Evolutionary conservation across 768 basidiomycete genomes (phyloP), one percentile per base, ranked within the genome.

Genomic region (Chalciporus chontae): DNA sequence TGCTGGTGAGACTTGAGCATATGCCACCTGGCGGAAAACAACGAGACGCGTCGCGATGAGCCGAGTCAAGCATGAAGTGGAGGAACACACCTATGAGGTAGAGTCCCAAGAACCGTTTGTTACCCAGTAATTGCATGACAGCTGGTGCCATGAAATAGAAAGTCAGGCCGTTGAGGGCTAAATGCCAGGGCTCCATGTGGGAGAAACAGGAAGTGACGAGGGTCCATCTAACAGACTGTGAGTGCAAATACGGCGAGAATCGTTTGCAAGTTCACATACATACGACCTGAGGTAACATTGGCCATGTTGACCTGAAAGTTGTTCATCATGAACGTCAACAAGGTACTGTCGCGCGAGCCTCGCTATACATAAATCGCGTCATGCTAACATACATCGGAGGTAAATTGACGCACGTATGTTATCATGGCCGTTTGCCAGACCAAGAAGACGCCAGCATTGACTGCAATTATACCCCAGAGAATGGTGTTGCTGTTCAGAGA

Each of bases 91-190:
- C 81, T 61, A 84, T 77, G 48, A 92, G 69, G 64, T 93, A 93
- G n/a, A 92, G 74, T 9, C 70, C 69, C 4, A 90, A 62, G 65
- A 92, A 92, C 15, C 76, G 75, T 9, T 76, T 69, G 58, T 79
- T 83, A 0, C 88, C 87, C 10, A 92, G 73, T 40, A 84, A 68
- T 15, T 68, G 58, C 23, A 91, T 73, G 41, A 87, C 80, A 3
- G 79, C 67, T 1, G 75, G 79, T 0, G 83, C 86, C 77, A 90
- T 80, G 70, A 87, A 91, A 67, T 75, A 89, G 67, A 81, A 88
- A 0, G 85, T 82, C 60, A 89, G 77, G n/a, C 79, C 81, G 59
- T 91, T 91, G 64, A 89, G 74, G n/a, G 88, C 54, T 4, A 87
- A 77, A 60, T 91, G 89, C 0, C 62, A 54, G n/a, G 74, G 34